Evolutionary conservation across 352 stramenopile genomes (phyloP), one percentile per base, ranked within the genome.

Genomic region (Globisporangium paddicum): DNA sequence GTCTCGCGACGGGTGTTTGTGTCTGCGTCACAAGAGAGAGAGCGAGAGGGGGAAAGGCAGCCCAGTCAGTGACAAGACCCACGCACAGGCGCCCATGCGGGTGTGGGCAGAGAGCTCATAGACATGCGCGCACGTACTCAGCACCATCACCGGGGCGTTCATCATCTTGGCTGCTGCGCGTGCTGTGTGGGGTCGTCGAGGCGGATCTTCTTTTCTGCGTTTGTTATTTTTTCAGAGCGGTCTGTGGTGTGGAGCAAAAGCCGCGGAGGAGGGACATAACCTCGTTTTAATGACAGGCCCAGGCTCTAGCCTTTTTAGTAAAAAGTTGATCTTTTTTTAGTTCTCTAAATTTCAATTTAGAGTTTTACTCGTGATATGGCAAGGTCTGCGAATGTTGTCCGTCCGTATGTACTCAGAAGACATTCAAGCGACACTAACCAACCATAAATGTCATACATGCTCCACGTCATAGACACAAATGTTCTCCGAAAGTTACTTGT

Each of bases 1-100:
- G 96, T 99, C 72, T 99, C 93, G 62, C 98, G 90, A 79, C 98
- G 97, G 37, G 97, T 99, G 77, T 99, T 99, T 47, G 93, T 87
- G 79, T 99, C 86, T 94, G 55, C 3, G 45, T 8, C 55, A 30
- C n/a, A 44, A 51, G 25, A 30, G 46, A 30, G 46, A 11, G 46
- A 49, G 4, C 28, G 14, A 16, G 11, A 35, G 40, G 37, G 37
- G 37, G 16, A 10, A 42, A 42, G 8, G 7, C 37, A 32, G 7
- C 13, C 48, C 28, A 45, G 47, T 42, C 18, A 25, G 5, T 26
- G 13, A 6, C 47, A 28, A 61, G 40, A 54, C 9, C 23, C 45
- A 44, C 1, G 9, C 2, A 19, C 5, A 28, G 4, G 28, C 18
- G 35, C 62, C 30, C 16, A 26, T 30, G 16, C n/a, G 10, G 13